phyloP scores from a whole-genome alignment of 2,329 filamentous ascomycete genomes.

The Zymoseptoria brevis region DNA sequence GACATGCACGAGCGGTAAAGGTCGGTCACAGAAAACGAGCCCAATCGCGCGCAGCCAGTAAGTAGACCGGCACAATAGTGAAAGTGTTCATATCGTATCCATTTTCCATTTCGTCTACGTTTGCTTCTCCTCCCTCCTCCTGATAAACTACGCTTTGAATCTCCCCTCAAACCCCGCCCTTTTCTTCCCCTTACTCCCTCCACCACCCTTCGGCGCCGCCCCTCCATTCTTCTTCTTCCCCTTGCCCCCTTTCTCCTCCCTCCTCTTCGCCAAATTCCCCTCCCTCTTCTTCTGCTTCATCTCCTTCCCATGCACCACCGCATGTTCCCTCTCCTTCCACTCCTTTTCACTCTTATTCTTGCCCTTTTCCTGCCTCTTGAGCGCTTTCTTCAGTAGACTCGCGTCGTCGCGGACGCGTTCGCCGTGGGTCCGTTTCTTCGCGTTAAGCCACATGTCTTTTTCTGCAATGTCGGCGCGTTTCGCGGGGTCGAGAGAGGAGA shows the following conservation, averaged over 20 bases:
- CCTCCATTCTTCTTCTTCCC: conserved; percentile 57
- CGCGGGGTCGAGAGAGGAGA: conserved; percentile 65
- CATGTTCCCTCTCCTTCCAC: conserved; percentile 50
- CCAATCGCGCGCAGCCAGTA: no score
- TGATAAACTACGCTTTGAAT: conserved; percentile 50
- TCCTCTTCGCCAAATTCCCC: conserved; percentile 57
- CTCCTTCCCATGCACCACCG: conserved; percentile 40
- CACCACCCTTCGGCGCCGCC: conserved; percentile 50
- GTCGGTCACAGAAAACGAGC: no score
- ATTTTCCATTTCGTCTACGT: neutral
- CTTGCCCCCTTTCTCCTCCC: conserved; percentile 68
- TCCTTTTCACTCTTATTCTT: conserved; percentile 91
- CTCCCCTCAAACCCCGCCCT: conserved; percentile 57
- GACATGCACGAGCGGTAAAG: no score
- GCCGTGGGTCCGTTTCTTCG: conserved; percentile 79
- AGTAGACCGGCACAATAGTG: no score
- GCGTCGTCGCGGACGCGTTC: conserved; percentile 85
- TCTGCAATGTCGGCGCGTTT: conserved; percentile 83
- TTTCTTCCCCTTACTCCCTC: conserved; percentile 48
- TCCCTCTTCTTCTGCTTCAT: conserved; percentile 44
- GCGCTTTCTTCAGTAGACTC: conserved; percentile 78
- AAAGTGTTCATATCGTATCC: no score
- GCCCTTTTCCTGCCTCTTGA: conserved; percentile 82
- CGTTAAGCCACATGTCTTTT: conserved; percentile 90
- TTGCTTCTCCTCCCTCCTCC: neutral